Conservation (phyloP, 768 basidiomycete species). For the Agaricus sinodeliciosus region DNA sequence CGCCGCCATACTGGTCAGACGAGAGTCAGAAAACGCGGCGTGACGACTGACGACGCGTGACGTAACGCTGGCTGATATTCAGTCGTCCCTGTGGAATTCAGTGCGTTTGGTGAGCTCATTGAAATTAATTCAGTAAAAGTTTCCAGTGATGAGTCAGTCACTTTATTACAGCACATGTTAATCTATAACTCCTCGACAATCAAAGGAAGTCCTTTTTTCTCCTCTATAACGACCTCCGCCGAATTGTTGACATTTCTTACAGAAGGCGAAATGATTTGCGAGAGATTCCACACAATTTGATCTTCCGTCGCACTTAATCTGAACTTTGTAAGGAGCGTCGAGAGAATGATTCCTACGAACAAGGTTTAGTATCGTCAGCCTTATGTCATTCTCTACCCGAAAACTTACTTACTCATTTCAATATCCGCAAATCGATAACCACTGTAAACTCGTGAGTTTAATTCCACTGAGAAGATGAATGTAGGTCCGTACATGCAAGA, state of each 20-base stretch:
- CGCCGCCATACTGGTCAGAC: neutral
- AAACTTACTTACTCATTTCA: conserved; percentile 46
- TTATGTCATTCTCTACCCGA: neutral
- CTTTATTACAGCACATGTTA: neutral
- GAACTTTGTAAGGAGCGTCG: conserved; percentile 28
- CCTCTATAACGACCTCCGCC: conserved; percentile 16
- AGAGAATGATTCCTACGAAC: conserved; percentile 32
- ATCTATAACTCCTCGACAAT: conserved; percentile 14
- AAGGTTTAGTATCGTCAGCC: neutral
- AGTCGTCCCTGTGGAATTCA: too few relatives aligned
- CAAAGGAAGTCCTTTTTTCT: conserved; percentile 32
- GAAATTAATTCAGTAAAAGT: too few relatives aligned
- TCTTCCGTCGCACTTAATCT: conserved; percentile 27
- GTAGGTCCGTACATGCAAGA: conserved; percentile 41
- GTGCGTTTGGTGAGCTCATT: too few relatives aligned
- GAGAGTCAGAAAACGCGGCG: neutral
- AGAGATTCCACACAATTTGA: conserved; percentile 39
- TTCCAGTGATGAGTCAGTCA: too few relatives aligned
- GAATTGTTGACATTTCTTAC: conserved; percentile 17
- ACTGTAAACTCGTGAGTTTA: conserved; percentile 15
- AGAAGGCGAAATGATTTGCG: conserved; percentile 41
- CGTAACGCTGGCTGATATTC: neutral
- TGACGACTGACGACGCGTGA: too few relatives aligned
- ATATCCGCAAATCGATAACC: conserved; percentile 51
- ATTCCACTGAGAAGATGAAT: neutral